Conservation (phyloP, 768 basidiomycete species). For the Leucogyrophana mollusca region DNA sequence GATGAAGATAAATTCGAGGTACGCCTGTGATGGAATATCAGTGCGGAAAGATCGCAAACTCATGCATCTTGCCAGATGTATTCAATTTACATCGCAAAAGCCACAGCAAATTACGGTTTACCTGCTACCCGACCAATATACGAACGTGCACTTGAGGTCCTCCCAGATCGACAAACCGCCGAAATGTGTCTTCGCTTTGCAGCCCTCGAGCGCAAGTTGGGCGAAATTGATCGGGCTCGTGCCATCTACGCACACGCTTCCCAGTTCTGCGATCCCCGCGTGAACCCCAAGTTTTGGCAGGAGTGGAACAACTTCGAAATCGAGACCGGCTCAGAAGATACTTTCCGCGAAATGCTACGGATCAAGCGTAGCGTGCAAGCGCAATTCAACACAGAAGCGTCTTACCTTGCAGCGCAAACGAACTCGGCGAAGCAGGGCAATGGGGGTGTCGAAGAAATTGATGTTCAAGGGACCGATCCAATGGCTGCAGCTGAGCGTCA, state of each 20-base stretch:
- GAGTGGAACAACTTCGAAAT: constrained; percentile 99
- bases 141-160: constrained; percentile 87
- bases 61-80: constrained; percentile 66
- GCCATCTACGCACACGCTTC: constrained; percentile 97
- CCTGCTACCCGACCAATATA: constrained; percentile 97
- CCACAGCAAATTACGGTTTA: constrained; percentile 91
- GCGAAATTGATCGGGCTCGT: constrained; percentile 97
- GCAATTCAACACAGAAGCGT: constrained; percentile 96
- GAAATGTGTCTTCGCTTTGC: constrained; percentile 98
- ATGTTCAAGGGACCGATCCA: constrained; percentile 56
- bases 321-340: constrained; percentile 98
- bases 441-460: constrained; percentile 42
- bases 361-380: constrained; percentile 99
- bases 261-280: constrained; percentile 96
- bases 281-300: constrained; percentile 89
- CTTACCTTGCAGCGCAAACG: constrained; percentile 90
- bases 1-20: constrained; percentile 96
- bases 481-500: constrained; percentile 87
- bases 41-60: constrained; percentile 1
- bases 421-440: constrained; percentile 65
- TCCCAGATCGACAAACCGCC: constrained; percentile 93
- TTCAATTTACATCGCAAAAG: constrained; percentile 96
- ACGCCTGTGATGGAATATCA: constrained; percentile 17
- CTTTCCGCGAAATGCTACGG: constrained; percentile 91
- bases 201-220: constrained; percentile 92